Percentiles rank a stretch among this genome's conserved stretches.
Evolutionary conservation across 139 green algal genomes (phyloP).

Genomic region (Dunaliella primolecta): DNA sequence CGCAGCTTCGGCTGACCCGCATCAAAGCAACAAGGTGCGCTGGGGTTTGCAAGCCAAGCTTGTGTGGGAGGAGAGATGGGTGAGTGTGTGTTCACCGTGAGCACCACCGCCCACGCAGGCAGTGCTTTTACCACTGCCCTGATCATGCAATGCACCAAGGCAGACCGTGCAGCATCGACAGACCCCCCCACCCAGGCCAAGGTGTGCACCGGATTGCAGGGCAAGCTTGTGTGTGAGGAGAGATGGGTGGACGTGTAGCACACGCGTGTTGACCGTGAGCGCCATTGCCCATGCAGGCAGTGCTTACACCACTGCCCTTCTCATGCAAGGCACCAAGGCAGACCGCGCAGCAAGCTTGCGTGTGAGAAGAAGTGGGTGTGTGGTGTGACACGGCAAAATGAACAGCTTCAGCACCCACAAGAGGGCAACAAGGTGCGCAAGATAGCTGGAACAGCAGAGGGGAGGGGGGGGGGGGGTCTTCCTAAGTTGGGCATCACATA

Average conservation of each 20-base stretch:
- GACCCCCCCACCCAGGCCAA: not conserved
- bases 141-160: not conserved
- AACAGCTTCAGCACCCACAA: too few relatives aligned
- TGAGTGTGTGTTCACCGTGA: not conserved
- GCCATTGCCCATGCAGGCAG: not conserved
- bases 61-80: not conserved
- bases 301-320: not conserved
- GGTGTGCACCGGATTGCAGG: too few relatives aligned
- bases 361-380: not conserved
- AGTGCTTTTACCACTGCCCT: not conserved
- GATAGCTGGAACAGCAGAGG: too few relatives aligned
- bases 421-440: too few relatives aligned
- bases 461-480: too few relatives aligned
- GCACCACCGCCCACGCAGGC: not conserved
- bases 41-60: too few relatives aligned
- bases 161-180: not conserved
- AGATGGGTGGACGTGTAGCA: not conserved
- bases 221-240: not conserved
- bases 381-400: too few relatives aligned
- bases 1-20: not conserved
- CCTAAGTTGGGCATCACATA: too few relatives aligned
- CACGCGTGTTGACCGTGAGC: not conserved
- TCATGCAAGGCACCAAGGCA: not conserved
- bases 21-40: slow-evolving; percentile 5
- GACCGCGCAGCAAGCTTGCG: not conserved